Conservation (phyloP, 1,284 basidiomycete genomes). For the Marasmius sp. region DNA sequence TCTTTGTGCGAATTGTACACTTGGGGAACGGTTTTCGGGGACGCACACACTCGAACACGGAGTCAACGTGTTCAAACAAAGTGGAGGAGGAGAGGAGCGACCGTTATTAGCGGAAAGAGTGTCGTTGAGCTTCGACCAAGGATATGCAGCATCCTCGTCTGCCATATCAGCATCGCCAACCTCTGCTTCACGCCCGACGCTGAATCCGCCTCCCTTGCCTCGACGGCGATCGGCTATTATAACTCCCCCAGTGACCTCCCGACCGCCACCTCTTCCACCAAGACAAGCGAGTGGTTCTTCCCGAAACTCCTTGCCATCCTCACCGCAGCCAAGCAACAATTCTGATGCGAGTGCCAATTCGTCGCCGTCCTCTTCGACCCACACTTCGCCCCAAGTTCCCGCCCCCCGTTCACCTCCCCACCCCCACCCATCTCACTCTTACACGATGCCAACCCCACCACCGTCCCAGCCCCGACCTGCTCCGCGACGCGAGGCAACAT, state of each 20-base stretch:
- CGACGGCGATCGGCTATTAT: not conserved
- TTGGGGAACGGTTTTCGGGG: slow-evolving; percentile 2
- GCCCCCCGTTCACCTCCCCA: not conserved
- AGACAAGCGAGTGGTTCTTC: not conserved
- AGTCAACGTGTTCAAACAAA: slow-evolving; percentile 4
- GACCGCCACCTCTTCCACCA: not conserved
- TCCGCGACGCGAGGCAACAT: not conserved
- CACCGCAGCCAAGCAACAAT: not conserved
- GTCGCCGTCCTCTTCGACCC: not conserved
- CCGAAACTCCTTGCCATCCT: not conserved
- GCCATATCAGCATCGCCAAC: not conserved
- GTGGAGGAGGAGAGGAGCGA: slow-evolving; percentile 1
- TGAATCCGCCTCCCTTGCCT: not conserved
- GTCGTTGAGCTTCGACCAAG: not conserved
- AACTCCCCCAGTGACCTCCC: not conserved
- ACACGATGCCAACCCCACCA: not conserved
- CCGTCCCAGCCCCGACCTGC: not conserved
- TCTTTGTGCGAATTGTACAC: slow-evolving; percentile 7
- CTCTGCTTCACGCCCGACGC: not conserved
- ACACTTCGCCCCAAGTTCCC: not conserved
- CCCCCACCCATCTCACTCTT: not conserved
- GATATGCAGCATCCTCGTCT: no score
- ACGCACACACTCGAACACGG: slow-evolving; percentile 3
- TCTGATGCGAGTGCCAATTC: not conserved
- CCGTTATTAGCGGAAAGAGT: not conserved